phyloP scores from a whole-genome alignment of 2,329 filamentous ascomycete genomes.

The Venturiaceae sp. region DNA sequence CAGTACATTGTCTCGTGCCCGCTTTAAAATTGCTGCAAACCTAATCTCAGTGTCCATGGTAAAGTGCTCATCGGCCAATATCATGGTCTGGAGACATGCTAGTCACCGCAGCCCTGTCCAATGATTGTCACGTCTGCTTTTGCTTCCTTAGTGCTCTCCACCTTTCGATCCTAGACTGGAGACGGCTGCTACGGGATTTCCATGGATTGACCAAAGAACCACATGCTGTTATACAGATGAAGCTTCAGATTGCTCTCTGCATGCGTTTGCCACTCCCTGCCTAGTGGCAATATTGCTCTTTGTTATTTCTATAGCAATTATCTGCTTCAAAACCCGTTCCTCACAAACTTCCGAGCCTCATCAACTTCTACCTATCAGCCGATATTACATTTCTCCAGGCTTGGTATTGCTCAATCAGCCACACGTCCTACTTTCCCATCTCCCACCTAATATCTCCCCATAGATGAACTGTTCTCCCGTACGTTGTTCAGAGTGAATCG shows the following conservation, averaged over 20 bases:
- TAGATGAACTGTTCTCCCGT: background rate
- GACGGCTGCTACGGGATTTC: background rate
- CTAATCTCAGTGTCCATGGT: background rate
- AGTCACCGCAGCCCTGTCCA: background rate
- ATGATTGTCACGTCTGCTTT: background rate
- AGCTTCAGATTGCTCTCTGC: background rate
- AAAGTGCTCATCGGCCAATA: background rate
- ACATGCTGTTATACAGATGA: background rate
- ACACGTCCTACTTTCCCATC: background rate
- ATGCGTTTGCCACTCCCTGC: background rate
- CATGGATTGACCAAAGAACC: background rate
- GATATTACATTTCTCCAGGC: background rate
- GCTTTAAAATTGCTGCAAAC: background rate
- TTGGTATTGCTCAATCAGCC: background rate
- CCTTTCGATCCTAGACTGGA: background rate
- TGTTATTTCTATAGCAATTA: background rate
- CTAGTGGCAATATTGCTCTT: background rate
- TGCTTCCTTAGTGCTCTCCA: background rate
- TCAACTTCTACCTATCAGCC: background rate
- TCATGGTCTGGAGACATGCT: too few relatives aligned
- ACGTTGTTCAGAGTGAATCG: background rate
- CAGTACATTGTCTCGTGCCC: background rate
- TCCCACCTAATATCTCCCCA: background rate
- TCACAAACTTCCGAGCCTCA: background rate
- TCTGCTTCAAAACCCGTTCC: background rate